A percentile compares a stretch with the other conserved stretches of the same genome.
phyloP scores from a whole-genome alignment of 2,329 filamentous ascomycete genomes.

The Botryosphaeria dothidea region DNA sequence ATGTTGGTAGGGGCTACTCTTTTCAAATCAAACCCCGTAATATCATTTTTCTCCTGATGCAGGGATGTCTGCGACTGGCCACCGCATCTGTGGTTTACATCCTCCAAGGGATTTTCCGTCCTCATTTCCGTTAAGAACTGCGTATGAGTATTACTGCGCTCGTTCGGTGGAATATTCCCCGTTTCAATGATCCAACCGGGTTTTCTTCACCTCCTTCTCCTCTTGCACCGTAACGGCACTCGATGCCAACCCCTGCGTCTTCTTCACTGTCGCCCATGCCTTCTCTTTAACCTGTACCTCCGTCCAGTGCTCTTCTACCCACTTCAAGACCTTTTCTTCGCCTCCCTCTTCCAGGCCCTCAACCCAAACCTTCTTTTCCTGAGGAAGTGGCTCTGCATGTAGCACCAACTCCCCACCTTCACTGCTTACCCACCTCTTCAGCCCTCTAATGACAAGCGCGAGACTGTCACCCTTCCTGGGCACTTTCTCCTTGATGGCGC shows the following conservation, averaged over 20 bases:
- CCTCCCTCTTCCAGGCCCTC: slow-evolving; percentile 20
- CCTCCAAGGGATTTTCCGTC: too few species aligned
- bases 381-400: slow-evolving; percentile 19
- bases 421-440: slow-evolving; percentile 39
- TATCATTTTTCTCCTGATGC: too few species aligned
- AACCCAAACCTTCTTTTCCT: slow-evolving; percentile 27
- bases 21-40: too few species aligned
- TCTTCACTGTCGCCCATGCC: neutral
- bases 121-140: too few species aligned
- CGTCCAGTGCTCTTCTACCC: slow-evolving; percentile 35
- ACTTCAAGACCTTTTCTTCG: slow-evolving; percentile 23
- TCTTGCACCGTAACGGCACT: neutral
- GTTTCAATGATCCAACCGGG: neutral
- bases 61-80: too few species aligned
- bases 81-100: too few species aligned
- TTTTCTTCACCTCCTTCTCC: neutral
- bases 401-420: slow-evolving; percentile 27
- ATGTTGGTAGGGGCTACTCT: too few species aligned
- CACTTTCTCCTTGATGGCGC: slow-evolving; percentile 43
- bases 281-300: slow-evolving; percentile 34
- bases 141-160: too few species aligned
- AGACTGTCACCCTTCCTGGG: slow-evolving; percentile 29
- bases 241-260: neutral
- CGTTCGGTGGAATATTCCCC: too few species aligned
- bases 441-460: slow-evolving; percentile 28